Base-by-base conservation (phyloP, 78 protist species). In the Bodo saltans region DNA sequence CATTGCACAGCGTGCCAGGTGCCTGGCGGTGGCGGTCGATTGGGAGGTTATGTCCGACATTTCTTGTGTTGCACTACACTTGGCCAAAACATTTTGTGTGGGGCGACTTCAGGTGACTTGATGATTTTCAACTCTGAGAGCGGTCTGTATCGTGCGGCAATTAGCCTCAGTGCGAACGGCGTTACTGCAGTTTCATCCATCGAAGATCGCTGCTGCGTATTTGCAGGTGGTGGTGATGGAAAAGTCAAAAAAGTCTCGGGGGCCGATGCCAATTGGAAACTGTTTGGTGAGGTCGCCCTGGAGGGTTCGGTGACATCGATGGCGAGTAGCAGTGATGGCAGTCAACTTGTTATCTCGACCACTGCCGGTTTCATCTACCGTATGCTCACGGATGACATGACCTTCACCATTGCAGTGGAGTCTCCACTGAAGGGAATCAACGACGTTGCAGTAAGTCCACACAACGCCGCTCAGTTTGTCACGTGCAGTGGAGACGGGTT, bases 181-280 rank as follows among this genome's bases (percentile, higher is more conserved):
- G 42, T 79, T 17, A 79, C 37, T 28, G 69, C 84, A 3, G n/a
- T 79, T 2, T 3, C 27, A 3, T 25, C 4, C 37, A 3, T 53
- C 60, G 32, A 26, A 1, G 3, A 76, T 67, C 69, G 33, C 12
- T 33, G 41, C 37, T 4, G 34, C 12, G 81, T 76, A 23, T 26
- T 76, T 29, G 75, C n/a, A 1, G 81, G 81, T 12, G 27, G 79
- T n/a, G 81, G 81, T 1, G 81, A 76, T 27, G 81, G 81, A 8
- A 76, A 29, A 28, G 26, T 76, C 35, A 29, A 11, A 29, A 2
- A 11, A n/a, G 78, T 11, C 12, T 29, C 53, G 34, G 74, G 78
- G 23, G 3, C n/a, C 30, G 84, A 3, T 2, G 17, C 26, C 29
- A 47, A 79, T 12, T 79, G 84, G 84, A 2, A 1, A 2, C 28